Evolutionary conservation across 176 grass and related monocot genomes (phyloP), one percentile per base, ranked within the genome.

Genomic region (Tuctoria greenei): DNA sequence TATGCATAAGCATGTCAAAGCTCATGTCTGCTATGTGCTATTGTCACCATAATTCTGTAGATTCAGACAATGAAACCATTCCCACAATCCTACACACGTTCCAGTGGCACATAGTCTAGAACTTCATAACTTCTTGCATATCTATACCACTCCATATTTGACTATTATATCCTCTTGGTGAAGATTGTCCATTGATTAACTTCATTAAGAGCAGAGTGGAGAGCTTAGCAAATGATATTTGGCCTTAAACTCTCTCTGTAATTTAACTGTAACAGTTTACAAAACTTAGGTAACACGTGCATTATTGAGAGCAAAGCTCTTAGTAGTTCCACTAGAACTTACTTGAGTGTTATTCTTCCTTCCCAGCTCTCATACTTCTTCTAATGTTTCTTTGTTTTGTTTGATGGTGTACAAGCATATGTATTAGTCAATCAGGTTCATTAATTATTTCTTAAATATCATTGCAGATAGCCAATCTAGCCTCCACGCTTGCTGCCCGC

Each of bases 401-500:
- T 80, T 4, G 40, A 51, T 65, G 8, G 58, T 74, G 38, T 17
- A 56, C 6, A 13, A 58, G 23, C 21, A 35, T 37, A 50, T 65
- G 66, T 73, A 14, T 28, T 31, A 40, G 64, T 40, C n/a, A 41
- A 57, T 17, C 37, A 58, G 37, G 38, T 65, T 64, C 28, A 70
- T 80, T 88, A 41, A 76, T 54, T 55, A 38, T 72, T 59, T 31
- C 17, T 75, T 13, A 4, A 50, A 57, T 24, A 41, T 71, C 17
- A 7, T 50, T 89, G 77, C 91, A 97, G 93, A 80, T 64, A 72
- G 74, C 28, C 68, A 80, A 72, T 82, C 73, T 34, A 82, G 37
- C 76, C 74, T 92, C 31, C 89, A 92, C 55, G 92, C 88, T 18
- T 67, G 73, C 74, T 99, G 92, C 64, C 92, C 92, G 52, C 90